phyloP scores from a whole-genome alignment of 2,329 filamentous ascomycete genomes.

The Grosmannia penicillata region DNA sequence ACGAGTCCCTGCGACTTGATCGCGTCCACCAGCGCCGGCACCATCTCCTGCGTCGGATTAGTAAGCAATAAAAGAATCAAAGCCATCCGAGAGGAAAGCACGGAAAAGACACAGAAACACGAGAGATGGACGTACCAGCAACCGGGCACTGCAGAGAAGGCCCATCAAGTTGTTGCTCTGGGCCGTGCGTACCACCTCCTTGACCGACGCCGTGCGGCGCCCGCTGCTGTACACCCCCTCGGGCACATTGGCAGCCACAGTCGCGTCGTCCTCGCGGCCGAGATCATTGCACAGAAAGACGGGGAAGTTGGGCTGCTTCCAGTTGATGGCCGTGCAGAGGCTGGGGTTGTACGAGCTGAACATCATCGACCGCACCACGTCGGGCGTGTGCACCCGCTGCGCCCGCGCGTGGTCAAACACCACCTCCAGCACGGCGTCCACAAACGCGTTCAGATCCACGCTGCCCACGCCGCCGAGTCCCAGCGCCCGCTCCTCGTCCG shows the following conservation, averaged over 20 bases:
- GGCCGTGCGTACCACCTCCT: constrained; percentile 85
- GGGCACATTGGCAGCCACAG: constrained; percentile 17
- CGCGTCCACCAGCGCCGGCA: constrained; percentile 79
- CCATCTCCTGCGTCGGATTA: constrained; percentile 55
- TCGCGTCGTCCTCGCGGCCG: constrained; percentile 39
- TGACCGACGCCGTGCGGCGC: constrained; percentile 68
- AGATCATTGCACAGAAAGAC: constrained; percentile 92
- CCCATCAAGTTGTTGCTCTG: constrained; percentile 98
- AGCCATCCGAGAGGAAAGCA: too few species aligned
- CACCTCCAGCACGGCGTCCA: constrained; percentile 66
- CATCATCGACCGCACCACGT: constrained; percentile 71
- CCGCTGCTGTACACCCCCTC: constrained; percentile 40
- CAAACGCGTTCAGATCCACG: constrained; percentile 72
- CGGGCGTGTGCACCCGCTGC: constrained; percentile 48
- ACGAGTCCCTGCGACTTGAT: constrained; percentile 92
- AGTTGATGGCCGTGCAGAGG: constrained; percentile 88
- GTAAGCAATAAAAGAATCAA: not conserved
- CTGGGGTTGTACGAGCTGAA: constrained; percentile 88
- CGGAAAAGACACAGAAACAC: not conserved
- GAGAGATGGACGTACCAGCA: constrained; percentile 59
- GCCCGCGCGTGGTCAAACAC: constrained; percentile 83
- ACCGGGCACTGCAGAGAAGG: constrained; percentile 71
- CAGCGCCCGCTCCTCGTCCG: constrained; percentile 53
- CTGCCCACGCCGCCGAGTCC: constrained; percentile 50
- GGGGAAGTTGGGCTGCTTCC: constrained; percentile 98